These are phyloP conservation scores for Aspergillus sp. DNA, from an alignment of 2,329 filamentous ascomycete species.

Conservation along the genomic window DNA sequence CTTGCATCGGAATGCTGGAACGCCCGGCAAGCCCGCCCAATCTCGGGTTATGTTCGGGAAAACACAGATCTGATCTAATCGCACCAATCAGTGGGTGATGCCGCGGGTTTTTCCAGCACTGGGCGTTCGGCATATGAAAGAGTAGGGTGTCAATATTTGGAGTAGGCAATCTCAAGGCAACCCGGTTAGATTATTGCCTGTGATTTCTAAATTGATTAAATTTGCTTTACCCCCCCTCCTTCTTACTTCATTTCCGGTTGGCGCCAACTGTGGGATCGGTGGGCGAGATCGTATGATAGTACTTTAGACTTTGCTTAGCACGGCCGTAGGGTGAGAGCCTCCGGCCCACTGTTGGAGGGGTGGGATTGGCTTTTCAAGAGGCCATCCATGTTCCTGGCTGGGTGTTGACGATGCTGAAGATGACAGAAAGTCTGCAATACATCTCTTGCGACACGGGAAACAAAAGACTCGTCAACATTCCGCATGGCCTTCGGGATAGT, in stretches of 20 bases:
- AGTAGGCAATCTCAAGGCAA: not conserved
- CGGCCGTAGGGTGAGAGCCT: not conserved
- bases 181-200: not conserved
- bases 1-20: not conserved
- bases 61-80: slow-evolving; percentile 12
- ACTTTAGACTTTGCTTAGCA: slow-evolving; percentile 5
- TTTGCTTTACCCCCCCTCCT: not conserved
- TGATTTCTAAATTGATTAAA: not conserved
- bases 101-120: not conserved
- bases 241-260: not conserved
- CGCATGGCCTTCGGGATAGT: no score
- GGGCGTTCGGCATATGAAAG: slow-evolving; percentile 7
- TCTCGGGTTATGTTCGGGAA: slow-evolving; percentile 21
- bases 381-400: no score
- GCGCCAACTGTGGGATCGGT: not conserved
- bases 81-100: not conserved
- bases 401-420: not conserved
- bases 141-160: not conserved
- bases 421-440: not conserved
- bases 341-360: not conserved
- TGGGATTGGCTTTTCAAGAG: no score
- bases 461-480: no score
- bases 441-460: not conserved
- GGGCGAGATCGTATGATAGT: slow-evolving; percentile 10
- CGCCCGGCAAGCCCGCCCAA: not conserved